These are phyloP conservation scores for Mucor plumbeus DNA, from an alignment of 371 early-diverging fungal species.

Conservation along the genomic window DNA sequence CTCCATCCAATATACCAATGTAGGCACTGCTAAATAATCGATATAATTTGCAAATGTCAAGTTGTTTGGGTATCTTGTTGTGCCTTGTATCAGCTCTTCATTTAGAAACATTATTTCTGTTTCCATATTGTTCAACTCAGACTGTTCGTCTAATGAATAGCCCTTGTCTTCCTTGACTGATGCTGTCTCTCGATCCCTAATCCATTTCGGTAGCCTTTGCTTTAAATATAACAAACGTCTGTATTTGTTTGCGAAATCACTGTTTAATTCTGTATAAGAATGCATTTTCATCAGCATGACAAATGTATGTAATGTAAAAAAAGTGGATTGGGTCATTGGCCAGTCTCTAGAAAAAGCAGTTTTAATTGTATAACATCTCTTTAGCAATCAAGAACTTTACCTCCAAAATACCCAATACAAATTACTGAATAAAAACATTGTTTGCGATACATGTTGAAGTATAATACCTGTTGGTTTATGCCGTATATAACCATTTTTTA, in stretches of 20 bases:
- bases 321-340: slow-evolving; percentile 88
- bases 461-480: slow-evolving; percentile 55
- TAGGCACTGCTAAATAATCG: slow-evolving; percentile 87
- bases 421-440: slow-evolving; percentile 60
- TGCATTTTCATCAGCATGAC: slow-evolving; percentile 93
- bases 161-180: too few relatives aligned
- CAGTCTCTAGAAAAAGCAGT: slow-evolving; percentile 58
- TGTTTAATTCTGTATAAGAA: slow-evolving; percentile 80
- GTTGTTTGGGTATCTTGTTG: slow-evolving; percentile 76
- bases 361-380: background rate
- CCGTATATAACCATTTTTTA: slow-evolving; percentile 56
- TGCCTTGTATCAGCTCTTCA: slow-evolving; percentile 59
- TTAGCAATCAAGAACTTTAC: slow-evolving; percentile 26
- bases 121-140: slow-evolving; percentile 27
- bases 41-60: slow-evolving; percentile 79
- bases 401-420: slow-evolving; percentile 66
- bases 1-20: slow-evolving; percentile 88
- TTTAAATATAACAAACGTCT: slow-evolving; percentile 42
- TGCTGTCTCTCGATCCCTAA: slow-evolving; percentile 14
- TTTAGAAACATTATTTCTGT: slow-evolving; percentile 59
- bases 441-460: slow-evolving; percentile 73
- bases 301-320: slow-evolving; percentile 82
- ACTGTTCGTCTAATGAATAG: too few relatives aligned
- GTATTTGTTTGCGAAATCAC: slow-evolving; percentile 64
- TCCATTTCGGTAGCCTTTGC: slow-evolving; percentile 31